These are phyloP conservation scores for Penicillium pulvis DNA, from an alignment of 495 filamentous ascomycete genomes.

Conservation along the genomic window DNA sequence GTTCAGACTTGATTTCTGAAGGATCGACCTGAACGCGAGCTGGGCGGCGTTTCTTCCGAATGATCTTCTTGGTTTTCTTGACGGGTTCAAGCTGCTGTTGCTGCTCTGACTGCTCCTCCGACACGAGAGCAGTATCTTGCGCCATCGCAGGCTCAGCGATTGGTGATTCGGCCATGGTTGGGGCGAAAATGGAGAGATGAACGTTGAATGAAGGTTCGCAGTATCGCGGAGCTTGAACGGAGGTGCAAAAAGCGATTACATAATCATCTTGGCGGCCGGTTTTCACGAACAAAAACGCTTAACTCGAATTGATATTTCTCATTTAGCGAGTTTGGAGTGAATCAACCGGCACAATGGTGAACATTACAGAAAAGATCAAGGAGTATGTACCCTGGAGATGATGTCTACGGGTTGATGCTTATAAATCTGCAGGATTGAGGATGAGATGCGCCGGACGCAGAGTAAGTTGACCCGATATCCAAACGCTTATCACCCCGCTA, in stretches of 20 bases:
- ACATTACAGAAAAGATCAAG: conserved; percentile 99
- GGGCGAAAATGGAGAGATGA: conserved; percentile 4
- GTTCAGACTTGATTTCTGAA: conserved; percentile 73
- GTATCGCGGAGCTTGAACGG: conserved; percentile 11
- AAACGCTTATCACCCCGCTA: conserved; percentile 34
- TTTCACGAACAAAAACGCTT: conserved; percentile 19
- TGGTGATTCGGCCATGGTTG: conserved; percentile 36
- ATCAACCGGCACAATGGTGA: conserved; percentile 80
- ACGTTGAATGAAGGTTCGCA: not conserved
- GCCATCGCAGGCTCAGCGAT: conserved; percentile 22
- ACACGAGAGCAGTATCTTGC: conserved; percentile 26
- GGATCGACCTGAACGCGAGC: conserved; percentile 80
- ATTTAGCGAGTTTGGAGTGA: conserved; percentile 30
- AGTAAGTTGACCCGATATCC: conserved; percentile 55
- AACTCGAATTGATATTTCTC: not conserved
- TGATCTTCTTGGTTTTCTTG: conserved; percentile 57
- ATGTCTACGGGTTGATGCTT: conserved; percentile 14
- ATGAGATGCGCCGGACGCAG: conserved; percentile 98
- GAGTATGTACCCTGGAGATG: conserved; percentile 55
- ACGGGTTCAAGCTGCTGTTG: conserved; percentile 22
- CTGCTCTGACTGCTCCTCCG: conserved; percentile 24
- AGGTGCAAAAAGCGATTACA: not conserved
- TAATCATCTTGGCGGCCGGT: conserved; percentile 16
- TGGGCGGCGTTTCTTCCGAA: conserved; percentile 52
- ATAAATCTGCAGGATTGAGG: conserved; percentile 77